A percentile compares a stretch with the other conserved stretches of the same genome.
Conservation (phyloP, 2,329 filamentous ascomycete species). For the Trichoderma harzianum region DNA sequence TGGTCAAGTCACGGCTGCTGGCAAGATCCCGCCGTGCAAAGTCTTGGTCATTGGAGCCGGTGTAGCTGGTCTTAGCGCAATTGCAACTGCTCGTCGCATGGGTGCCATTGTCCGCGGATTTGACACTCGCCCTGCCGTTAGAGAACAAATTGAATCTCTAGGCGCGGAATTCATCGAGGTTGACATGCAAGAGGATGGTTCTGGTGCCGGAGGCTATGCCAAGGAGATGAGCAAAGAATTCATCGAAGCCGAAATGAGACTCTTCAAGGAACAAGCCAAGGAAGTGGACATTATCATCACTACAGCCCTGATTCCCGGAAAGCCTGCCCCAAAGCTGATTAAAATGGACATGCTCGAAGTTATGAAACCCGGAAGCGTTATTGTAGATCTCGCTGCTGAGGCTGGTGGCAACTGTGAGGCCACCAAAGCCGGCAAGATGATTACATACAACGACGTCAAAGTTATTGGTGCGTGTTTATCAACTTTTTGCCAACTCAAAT, state of each 20-base stretch:
- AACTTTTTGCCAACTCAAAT: not conserved
- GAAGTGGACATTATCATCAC: conserved; percentile 93
- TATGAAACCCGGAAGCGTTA: conserved; percentile 86
- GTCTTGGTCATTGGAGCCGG: conserved; percentile 87
- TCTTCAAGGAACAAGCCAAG: conserved; percentile 81
- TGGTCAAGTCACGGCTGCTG: conserved; percentile 85
- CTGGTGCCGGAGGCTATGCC: conserved; percentile 80
- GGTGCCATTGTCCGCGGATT: conserved; percentile 89
- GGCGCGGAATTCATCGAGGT: conserved; percentile 90
- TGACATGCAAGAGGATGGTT: conserved; percentile 77
- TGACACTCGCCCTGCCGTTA: conserved; percentile 81
- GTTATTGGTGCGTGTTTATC: conserved; percentile 63
- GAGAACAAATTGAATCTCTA: conserved; percentile 86
- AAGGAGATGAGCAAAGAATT: conserved; percentile 96
- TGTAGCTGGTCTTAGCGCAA: conserved; percentile 83
- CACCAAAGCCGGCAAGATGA: conserved; percentile 69
- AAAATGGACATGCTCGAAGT: conserved; percentile 74
- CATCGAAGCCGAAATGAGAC: conserved; percentile 87
- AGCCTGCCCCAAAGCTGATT: conserved; percentile 78
- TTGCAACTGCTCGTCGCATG: conserved; percentile 79
- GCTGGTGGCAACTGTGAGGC: conserved; percentile 85
- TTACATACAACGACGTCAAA: conserved; percentile 72
- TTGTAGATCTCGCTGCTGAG: conserved; percentile 86
- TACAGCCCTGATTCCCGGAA: conserved; percentile 85
- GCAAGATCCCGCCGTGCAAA: conserved; percentile 86